Evolutionary conservation across 1,284 basidiomycete genomes (phyloP).

Genomic region (Puccinia hordei): DNA sequence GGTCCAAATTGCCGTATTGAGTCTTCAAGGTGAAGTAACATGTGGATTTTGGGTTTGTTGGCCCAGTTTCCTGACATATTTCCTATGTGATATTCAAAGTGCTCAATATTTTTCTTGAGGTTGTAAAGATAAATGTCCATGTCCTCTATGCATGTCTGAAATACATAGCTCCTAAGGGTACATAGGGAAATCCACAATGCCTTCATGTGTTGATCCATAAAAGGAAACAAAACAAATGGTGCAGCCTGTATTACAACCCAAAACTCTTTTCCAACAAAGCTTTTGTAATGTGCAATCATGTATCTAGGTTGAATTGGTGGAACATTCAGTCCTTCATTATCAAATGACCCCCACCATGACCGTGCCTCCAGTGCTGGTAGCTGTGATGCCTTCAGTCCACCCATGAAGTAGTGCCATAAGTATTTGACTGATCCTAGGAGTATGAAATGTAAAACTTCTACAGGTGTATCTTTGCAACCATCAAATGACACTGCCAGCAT

Average conservation of each 20-base stretch:
- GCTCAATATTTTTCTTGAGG: neutral
- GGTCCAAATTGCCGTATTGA: slow-evolving; percentile 52
- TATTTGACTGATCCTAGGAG: too few relatives aligned
- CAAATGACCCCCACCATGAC: neutral
- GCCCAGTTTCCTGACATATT: slow-evolving; percentile 57
- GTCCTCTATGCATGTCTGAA: too few relatives aligned
- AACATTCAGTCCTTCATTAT: neutral
- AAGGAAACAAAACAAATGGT: neutral
- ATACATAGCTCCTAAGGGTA: neutral
- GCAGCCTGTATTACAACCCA: neutral
- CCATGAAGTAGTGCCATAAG: too few relatives aligned
- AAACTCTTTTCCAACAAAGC: neutral
- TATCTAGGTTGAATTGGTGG: slow-evolving; percentile 1
- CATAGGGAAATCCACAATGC: neutral
- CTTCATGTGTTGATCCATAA: neutral
- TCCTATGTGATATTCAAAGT: neutral
- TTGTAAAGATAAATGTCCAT: slow-evolving; percentile 57
- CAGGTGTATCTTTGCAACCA: too few relatives aligned
- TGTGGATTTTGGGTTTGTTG: slow-evolving; percentile 61
- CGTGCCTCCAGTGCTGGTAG: neutral
- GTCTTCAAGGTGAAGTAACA: slow-evolving; percentile 54
- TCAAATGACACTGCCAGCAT: too few relatives aligned
- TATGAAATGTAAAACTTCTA: too few relatives aligned
- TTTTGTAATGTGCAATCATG: neutral
- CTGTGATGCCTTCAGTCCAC: neutral